Conservation (phyloP, 1,284 basidiomycete species). For the Ganoderma leucocontextum region DNA sequence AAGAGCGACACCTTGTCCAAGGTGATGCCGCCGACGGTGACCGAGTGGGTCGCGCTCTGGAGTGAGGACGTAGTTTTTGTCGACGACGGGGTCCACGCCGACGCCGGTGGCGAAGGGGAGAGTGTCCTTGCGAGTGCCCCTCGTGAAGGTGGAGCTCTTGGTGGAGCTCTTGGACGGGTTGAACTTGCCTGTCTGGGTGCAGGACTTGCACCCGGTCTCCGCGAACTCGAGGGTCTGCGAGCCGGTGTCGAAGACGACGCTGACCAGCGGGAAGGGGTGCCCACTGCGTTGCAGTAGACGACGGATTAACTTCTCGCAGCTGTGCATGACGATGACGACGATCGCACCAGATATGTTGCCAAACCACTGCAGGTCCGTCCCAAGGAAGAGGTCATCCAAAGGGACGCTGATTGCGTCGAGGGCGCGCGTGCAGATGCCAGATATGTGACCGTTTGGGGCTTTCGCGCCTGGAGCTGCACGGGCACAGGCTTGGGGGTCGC, state of each 20-base stretch:
- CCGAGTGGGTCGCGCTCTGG: constrained; percentile 52
- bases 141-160: constrained; percentile 60
- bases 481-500: constrained; percentile 20
- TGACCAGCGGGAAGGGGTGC: constrained; percentile 57
- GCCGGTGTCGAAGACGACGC: constrained; percentile 64
- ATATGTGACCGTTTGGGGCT: constrained; percentile 27
- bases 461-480: constrained; percentile 51
- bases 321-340: neutral
- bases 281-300: constrained; percentile 39
- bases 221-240: constrained; percentile 58
- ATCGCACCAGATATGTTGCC: constrained; percentile 49
- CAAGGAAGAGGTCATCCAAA: constrained; percentile 59
- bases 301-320: neutral
- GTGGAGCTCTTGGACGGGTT: constrained; percentile 52
- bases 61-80: constrained; percentile 55
- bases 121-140: constrained; percentile 47
- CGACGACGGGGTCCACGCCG: constrained; percentile 62
- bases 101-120: constrained; percentile 63
- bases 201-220: constrained; percentile 56
- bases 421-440: constrained; percentile 26
- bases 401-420: constrained; percentile 45
- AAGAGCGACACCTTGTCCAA: constrained; percentile 50
- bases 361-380: constrained; percentile 67
- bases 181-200: constrained; percentile 55
- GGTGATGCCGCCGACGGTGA: constrained; percentile 54